Conservation (phyloP, 2,329 filamentous ascomycete genomes). For the Trichophyton simii region DNA sequence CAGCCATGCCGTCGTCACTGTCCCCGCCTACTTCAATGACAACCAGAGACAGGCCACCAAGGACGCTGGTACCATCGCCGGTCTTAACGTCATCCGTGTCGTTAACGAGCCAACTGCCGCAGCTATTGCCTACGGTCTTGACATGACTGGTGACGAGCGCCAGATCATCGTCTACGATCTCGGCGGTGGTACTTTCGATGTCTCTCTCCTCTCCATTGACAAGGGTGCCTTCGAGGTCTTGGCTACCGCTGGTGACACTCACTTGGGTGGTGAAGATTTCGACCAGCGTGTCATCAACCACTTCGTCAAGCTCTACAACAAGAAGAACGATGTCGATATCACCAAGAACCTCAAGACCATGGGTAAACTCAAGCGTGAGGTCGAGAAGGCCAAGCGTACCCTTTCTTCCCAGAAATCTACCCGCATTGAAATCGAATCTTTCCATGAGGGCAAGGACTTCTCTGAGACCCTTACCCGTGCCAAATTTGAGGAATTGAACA, state of each 20-base stretch:
- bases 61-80: conserved; percentile 83
- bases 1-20: conserved; percentile 65
- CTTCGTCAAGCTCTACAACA: conserved; percentile 97
- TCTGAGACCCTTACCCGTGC: conserved; percentile 95
- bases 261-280: conserved; percentile 97
- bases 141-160: conserved; percentile 71
- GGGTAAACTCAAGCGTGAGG: conserved; percentile 99
- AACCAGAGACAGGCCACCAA: conserved; percentile 95
- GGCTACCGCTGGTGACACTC: conserved; percentile 91
- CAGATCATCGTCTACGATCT: conserved; percentile 91
- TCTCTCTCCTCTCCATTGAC: conserved; percentile 82
- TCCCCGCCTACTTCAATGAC: conserved; percentile 97
- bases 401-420: conserved; percentile 89
- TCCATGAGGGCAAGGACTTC: conserved; percentile 95
- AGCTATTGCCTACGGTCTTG: conserved; percentile 85
- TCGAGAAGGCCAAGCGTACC: conserved; percentile 98
- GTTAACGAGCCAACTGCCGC: conserved; percentile 95
- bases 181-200: conserved; percentile 89
- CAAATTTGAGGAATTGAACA: conserved; percentile 99
- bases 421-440: conserved; percentile 91
- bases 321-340: conserved; percentile 87
- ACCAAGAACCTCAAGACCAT: conserved; percentile 94
- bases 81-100: conserved; percentile 88
- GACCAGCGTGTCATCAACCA: conserved; percentile 94
- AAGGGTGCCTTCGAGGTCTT: conserved; percentile 88